These are phyloP conservation scores for Lichina pygmaea DNA, from an alignment of 495 filamentous ascomycete genomes.

Conservation along the genomic window DNA sequence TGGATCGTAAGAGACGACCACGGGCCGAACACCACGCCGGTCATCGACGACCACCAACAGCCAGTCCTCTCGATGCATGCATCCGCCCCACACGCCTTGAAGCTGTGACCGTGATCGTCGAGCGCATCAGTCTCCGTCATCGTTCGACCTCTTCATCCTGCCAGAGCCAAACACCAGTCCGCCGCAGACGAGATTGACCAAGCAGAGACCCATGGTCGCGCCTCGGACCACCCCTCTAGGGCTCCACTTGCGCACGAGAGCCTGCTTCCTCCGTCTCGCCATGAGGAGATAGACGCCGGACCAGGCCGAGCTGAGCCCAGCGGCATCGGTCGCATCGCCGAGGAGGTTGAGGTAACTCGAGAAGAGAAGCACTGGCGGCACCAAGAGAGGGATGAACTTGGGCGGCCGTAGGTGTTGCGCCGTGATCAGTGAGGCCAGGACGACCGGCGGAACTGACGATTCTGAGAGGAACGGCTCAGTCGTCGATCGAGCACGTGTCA, in stretches of 20 bases:
- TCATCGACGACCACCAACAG: too few species aligned
- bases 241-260: constrained; percentile 26
- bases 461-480: constrained; percentile 18
- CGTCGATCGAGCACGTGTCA: not conserved
- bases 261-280: constrained; percentile 35
- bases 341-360: constrained; percentile 60
- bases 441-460: constrained; percentile 49
- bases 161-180: constrained; percentile 38
- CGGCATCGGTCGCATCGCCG: constrained; percentile 54
- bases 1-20: too few species aligned
- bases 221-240: constrained; percentile 43
- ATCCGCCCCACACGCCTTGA: too few species aligned
- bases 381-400: constrained; percentile 48
- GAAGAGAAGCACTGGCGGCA: constrained; percentile 67
- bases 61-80: too few species aligned
- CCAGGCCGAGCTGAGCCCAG: constrained; percentile 66
- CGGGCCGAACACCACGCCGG: too few species aligned
- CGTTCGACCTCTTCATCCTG: too few species aligned
- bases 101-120: too few species aligned
- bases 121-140: too few species aligned
- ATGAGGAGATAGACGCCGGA: constrained; percentile 62
- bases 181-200: constrained; percentile 40
- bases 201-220: constrained; percentile 40
- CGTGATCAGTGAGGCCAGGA: constrained; percentile 53
- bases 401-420: constrained; percentile 53